These are phyloP conservation scores for Alternaria triticimaculans DNA, from an alignment of 2,329 filamentous ascomycete species.

Conservation along the genomic window DNA sequence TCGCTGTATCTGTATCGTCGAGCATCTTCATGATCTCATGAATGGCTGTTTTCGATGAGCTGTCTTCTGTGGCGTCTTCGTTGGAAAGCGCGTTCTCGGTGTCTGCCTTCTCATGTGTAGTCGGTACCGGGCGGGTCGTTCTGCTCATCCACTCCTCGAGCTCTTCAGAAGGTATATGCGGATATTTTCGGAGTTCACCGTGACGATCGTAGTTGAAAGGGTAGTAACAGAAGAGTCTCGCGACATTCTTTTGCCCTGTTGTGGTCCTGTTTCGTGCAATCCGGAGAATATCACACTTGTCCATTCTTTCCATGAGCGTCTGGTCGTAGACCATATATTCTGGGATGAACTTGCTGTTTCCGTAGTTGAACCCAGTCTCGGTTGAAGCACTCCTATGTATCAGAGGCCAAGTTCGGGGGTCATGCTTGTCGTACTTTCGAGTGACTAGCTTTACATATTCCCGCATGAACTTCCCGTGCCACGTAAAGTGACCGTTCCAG, in stretches of 20 bases:
- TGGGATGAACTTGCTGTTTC: neutral
- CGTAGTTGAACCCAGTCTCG: too few species aligned
- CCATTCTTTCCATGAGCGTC: too few species aligned
- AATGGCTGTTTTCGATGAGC: too few species aligned
- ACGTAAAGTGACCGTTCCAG: neutral
- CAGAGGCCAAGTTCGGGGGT: neutral
- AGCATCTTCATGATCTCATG: neutral
- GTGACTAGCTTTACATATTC: neutral
- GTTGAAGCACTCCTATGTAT: too few species aligned
- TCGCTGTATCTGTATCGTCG: neutral
- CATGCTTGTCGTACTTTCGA: neutral
- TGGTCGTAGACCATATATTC: neutral
- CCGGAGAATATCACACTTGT: too few species aligned
- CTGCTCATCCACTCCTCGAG: neutral
- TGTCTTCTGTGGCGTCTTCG: too few species aligned
- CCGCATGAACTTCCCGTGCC: neutral
- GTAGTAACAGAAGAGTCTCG: too few species aligned
- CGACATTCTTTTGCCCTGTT: too few species aligned
- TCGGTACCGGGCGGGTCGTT: too few species aligned
- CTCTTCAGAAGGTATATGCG: neutral
- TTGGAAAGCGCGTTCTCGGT: too few species aligned
- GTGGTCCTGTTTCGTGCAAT: too few species aligned
- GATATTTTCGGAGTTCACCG: neutral
- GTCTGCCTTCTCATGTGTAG: too few species aligned
- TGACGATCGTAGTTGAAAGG: neutral